Evolutionary conservation across 1,284 basidiomycete genomes (phyloP), one percentile per base, ranked within the genome.

Genomic region (Tylopilus sp.): DNA sequence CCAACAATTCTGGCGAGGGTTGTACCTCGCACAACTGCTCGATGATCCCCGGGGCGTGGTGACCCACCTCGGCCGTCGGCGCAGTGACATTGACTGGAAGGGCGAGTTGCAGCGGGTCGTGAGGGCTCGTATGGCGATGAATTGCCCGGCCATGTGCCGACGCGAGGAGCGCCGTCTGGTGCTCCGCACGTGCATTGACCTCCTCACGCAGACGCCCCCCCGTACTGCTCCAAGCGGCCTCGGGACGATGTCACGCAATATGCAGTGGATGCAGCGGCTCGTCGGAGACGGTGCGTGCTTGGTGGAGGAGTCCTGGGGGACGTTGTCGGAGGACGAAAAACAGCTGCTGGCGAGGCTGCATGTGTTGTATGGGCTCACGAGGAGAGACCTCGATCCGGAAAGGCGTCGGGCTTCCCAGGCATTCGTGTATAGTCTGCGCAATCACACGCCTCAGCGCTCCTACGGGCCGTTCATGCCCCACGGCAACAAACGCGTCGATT

Each of bases 391-490:
- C 15, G 59, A 52, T 16, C 55, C 45, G 0, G 51, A 55, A 36
- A 58, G 57, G 16, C 68, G 71, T 6, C 68, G 72, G 10, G 61
- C 66, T 2, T 74, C 78, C 10, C 74, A 81, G 33, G 77, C 74
- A 3, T 79, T 67, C 50, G 77, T 86, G 15, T 88, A 88, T 56
- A 73, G 76, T 48, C 69, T 84, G 63, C 70, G 75, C 4, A 71
- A 83, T 35, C 83, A 84, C 61, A 65, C 63, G 2, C 61, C 68
- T 26, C 69, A 70, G 9, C 81, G 75, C 51, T 63, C 65, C 3
- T 87, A 75, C 55, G 86, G 84, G 1, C 85, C 84, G 4, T 81
- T 79, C 59, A 49, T 72, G 49, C 57, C 62, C 25, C 71, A 73
- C 23, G 74, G 67, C 9, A 63, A 63, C 51, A 66, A 71, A 21